These are phyloP conservation scores for Solanum tacnaense DNA, from an alignment of 257 asterid genomes.

Conservation along the genomic window DNA sequence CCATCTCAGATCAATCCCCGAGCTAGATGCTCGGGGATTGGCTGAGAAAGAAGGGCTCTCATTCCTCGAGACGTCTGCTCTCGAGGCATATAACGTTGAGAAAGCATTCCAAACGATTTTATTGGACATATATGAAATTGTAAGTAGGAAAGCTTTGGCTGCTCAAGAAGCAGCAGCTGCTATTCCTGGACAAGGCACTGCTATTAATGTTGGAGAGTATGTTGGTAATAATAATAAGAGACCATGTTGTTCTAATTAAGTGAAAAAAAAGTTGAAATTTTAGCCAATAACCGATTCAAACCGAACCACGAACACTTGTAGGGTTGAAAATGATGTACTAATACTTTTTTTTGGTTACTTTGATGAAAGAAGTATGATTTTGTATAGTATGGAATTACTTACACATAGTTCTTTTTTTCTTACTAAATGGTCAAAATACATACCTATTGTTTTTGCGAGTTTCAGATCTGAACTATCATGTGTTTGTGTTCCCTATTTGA, in stretches of 20 bases:
- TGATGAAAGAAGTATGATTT: neutral
- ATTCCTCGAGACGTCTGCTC: constrained; percentile 33
- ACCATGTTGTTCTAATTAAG: constrained; percentile 25
- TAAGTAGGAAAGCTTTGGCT: constrained; percentile 34
- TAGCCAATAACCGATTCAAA: too few species aligned
- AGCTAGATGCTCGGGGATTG: constrained; percentile 25
- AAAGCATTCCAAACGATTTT: constrained; percentile 34
- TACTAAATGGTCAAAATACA: neutral
- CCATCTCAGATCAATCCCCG: constrained; percentile 28
- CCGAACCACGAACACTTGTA: too few species aligned
- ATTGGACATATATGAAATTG: constrained; percentile 32
- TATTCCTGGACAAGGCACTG: constrained; percentile 31
- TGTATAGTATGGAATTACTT: neutral
- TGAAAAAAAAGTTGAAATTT: neutral
- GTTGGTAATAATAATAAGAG: constrained; percentile 8
- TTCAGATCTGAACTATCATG: neutral
- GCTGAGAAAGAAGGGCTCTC: constrained; percentile 46
- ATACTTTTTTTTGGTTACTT: neutral
- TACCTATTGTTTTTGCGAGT: neutral
- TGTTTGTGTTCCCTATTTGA: neutral
- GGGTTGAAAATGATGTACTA: neutral
- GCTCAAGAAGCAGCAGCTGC: constrained; percentile 35
- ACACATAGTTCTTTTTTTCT: neutral
- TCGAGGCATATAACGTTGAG: constrained; percentile 36
- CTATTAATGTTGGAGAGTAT: constrained; percentile 30